Evolutionary conservation across 2,329 filamentous ascomycete genomes (phyloP).

Genomic region (Pestalotiopsis fici): DNA sequence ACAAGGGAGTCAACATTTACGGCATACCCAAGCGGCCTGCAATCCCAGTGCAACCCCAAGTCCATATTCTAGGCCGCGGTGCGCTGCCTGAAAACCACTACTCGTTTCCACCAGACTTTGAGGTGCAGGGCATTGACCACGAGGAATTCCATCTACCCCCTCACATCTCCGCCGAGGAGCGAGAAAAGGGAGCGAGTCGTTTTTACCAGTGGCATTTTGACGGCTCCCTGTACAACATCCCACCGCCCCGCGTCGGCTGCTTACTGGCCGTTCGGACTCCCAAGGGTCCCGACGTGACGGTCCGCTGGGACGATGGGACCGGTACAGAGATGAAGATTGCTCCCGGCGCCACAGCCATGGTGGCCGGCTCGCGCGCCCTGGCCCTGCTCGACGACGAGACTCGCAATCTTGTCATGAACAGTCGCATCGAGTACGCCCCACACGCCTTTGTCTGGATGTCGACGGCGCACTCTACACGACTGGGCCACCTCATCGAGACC

Average conservation of each 20-base stretch:
- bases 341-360: slow-evolving; percentile 76
- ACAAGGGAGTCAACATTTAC: slow-evolving; percentile 35
- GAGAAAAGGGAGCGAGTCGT: slow-evolving; percentile 40
- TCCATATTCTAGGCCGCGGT: slow-evolving; percentile 80
- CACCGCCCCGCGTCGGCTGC: slow-evolving; percentile 73
- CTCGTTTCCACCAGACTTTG: slow-evolving; percentile 36
- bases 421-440: slow-evolving; percentile 72
- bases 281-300: slow-evolving; percentile 62
- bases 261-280: slow-evolving; percentile 76
- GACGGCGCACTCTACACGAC: slow-evolving; percentile 62
- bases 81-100: slow-evolving; percentile 61
- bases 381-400: slow-evolving; percentile 65
- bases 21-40: slow-evolving; percentile 38
- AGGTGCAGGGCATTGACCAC: slow-evolving; percentile 37
- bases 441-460: slow-evolving; percentile 86
- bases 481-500: slow-evolving; percentile 70
- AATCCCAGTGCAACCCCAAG: slow-evolving; percentile 76
- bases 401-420: slow-evolving; percentile 66
- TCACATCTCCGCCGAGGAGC: slow-evolving; percentile 32
- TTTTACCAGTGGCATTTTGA: slow-evolving; percentile 84
- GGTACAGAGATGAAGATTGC: slow-evolving; percentile 67
- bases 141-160: slow-evolving; percentile 37
- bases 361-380: slow-evolving; percentile 71
- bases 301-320: slow-evolving; percentile 73
- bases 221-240: slow-evolving; percentile 72